phyloP scores from a whole-genome alignment of 257 asterid species.

The Penstemon davidsonii region DNA sequence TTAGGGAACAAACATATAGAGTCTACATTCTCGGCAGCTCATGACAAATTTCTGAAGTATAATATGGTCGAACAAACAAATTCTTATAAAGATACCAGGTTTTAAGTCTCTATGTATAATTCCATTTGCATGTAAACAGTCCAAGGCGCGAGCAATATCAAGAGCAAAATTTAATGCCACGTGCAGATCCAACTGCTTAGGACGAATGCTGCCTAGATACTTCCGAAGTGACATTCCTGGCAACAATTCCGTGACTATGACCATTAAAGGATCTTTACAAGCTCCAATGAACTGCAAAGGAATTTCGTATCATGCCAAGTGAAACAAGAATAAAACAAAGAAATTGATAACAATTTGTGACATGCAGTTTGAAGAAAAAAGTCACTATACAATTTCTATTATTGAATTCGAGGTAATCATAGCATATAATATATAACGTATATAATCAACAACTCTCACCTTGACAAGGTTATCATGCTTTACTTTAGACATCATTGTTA shows the following conservation, averaged over 20 bases:
- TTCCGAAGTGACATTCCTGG: conserved; percentile 96
- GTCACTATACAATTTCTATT: background rate
- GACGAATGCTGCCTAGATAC: conserved; percentile 77
- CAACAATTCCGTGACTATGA: conserved; percentile 87
- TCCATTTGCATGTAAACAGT: conserved; percentile 91
- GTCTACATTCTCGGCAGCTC: conserved; percentile 17
- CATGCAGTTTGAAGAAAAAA: conserved; percentile 1
- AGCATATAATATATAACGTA: background rate
- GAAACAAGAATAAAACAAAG: background rate
- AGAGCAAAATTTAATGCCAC: conserved; percentile 78
- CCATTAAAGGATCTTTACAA: conserved; percentile 98
- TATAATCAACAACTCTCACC: conserved; percentile 42
- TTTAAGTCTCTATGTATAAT: conserved; percentile 94
- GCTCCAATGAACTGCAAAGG: conserved; percentile 94
- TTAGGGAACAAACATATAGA: conserved; percentile 17
- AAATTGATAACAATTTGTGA: background rate
- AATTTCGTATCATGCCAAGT: background rate
- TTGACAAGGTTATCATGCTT: conserved; percentile 92
- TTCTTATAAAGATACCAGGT: conserved; percentile 62
- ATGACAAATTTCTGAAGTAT: conserved; percentile 27
- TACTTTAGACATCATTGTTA: conserved; percentile 89
- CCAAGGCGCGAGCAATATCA: conserved; percentile 94
- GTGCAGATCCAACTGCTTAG: conserved; percentile 70
- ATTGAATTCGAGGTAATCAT: background rate
- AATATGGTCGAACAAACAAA: conserved; percentile 12